Conservation (phyloP, 495 filamentous ascomycete genomes). For the Astrocystis sublimbata region DNA sequence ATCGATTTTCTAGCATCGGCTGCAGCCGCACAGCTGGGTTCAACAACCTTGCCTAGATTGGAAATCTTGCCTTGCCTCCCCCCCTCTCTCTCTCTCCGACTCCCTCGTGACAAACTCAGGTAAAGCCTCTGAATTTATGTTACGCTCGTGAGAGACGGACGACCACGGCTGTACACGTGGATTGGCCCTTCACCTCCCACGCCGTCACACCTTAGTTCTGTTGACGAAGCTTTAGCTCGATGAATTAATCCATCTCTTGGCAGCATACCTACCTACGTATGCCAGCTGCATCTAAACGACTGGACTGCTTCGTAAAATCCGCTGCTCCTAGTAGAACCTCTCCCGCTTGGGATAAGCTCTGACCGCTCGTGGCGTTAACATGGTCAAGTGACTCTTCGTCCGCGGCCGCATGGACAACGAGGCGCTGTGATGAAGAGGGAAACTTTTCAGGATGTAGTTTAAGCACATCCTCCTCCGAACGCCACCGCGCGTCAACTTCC, state of each 20-base stretch:
- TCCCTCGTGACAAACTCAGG: too few relatives aligned
- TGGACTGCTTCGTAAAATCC: slow-evolving; percentile 4
- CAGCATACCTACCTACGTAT: background rate
- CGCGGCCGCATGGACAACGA: background rate
- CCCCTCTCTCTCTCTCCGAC: too few relatives aligned
- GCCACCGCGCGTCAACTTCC: slow-evolving; percentile 8
- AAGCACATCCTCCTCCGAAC: background rate
- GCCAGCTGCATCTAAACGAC: background rate
- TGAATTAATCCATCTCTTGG: background rate
- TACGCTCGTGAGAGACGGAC: background rate
- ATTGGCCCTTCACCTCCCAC: background rate
- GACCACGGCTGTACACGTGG: background rate
- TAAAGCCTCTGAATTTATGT: too few relatives aligned
- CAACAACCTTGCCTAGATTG: background rate
- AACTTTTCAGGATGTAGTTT: background rate
- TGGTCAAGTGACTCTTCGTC: background rate
- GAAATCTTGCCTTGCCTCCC: too few relatives aligned
- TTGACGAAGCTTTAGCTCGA: background rate
- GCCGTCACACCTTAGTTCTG: background rate
- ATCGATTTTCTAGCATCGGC: background rate
- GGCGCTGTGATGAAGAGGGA: background rate
- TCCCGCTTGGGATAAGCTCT: background rate
- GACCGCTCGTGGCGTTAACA: background rate
- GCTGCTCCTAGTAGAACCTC: slow-evolving; percentile 3
- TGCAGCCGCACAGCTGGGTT: background rate